Evolutionary conservation across 768 basidiomycete species (phyloP).

Genomic region (Suillus spraguei): DNA sequence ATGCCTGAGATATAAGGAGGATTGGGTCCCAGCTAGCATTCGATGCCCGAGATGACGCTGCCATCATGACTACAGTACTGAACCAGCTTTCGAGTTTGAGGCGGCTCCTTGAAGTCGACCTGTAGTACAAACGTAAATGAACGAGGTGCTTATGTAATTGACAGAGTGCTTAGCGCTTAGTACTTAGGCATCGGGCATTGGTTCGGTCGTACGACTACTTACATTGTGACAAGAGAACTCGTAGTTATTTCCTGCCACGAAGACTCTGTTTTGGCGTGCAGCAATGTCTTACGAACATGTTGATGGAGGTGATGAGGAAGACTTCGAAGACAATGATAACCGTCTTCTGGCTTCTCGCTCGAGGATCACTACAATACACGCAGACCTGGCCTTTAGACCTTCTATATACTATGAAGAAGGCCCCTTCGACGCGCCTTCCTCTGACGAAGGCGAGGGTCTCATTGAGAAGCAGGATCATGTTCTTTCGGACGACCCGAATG

Average conservation of each 20-base stretch:
- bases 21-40: slow-evolving; percentile 85
- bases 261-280: neutral
- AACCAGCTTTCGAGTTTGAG: neutral
- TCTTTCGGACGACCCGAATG: slow-evolving; percentile 18
- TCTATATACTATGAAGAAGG: slow-evolving; percentile 73
- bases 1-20: slow-evolving; percentile 84
- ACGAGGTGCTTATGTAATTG: slow-evolving; percentile 4
- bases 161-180: neutral
- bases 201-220: neutral
- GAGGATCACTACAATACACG: slow-evolving; percentile 6
- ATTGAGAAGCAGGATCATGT: slow-evolving; percentile 45
- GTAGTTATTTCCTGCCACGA: neutral
- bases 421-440: slow-evolving; percentile 75
- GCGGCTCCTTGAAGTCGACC: neutral
- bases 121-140: too few species aligned
- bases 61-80: slow-evolving; percentile 16
- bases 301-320: slow-evolving; percentile 28
- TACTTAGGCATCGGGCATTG: neutral
- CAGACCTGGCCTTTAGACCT: slow-evolving; percentile 29
- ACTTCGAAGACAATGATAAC: slow-evolving; percentile 15
- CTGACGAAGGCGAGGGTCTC: slow-evolving; percentile 65
- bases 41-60: slow-evolving; percentile 40
- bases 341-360: slow-evolving; percentile 7
- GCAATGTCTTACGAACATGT: slow-evolving; percentile 38
- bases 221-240: neutral